Evolutionary conservation across 768 basidiomycete species (phyloP), one percentile per base, ranked within the genome.

Genomic region (Myochromella boudieri): DNA sequence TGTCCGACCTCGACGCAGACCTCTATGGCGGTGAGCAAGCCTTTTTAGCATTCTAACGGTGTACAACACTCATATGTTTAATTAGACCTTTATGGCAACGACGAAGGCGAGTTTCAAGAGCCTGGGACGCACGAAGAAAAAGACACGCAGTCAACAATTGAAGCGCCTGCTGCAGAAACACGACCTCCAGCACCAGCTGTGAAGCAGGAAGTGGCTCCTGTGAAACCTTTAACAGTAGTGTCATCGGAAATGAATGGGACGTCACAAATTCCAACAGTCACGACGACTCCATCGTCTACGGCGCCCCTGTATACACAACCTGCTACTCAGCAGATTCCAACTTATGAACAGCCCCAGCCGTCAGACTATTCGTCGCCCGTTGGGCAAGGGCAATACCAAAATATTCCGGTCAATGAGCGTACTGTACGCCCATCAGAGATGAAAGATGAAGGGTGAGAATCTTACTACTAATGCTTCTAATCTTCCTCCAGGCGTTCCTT

Each of bases 361-460:
- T 64, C 69, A 3, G 82, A 84, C 32, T 81, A 81, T 58, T 67
- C 70, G 20, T 71, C 74, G 49, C 52, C 55, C 17, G 55, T 68
- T 49, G 58, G 65, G 17, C 68, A 72, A 12, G 70, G 71, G 20
- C 70, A 60, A 24, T 78, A 73, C 48, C 72, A 71, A 56, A 76
- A 57, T 61, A 66, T 68, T 22, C 65, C 71, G 20, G 67, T 68
- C 42, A 72, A 74, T 18, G 82, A 87, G 61, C 78, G 89, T 36
- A 83, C 80, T 26, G 70, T 93, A 12, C 78, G 90, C 26, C 89
- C 89, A 14, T 86, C 86, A 9, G 93, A 97, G 67, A 93, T 92
- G 91, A 92, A 93, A 67, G 95, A 97, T 58, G 94, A 95, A 88
- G 94, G 94, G 95, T 97, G 81, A 91, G 93, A 80, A 51, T 58